A percentile compares a stretch with the other conserved stretches of the same genome.
These are phyloP conservation scores for Wallacemonas rigidus DNA, from an alignment of 208 protist genomes.

Conservation along the genomic window DNA sequence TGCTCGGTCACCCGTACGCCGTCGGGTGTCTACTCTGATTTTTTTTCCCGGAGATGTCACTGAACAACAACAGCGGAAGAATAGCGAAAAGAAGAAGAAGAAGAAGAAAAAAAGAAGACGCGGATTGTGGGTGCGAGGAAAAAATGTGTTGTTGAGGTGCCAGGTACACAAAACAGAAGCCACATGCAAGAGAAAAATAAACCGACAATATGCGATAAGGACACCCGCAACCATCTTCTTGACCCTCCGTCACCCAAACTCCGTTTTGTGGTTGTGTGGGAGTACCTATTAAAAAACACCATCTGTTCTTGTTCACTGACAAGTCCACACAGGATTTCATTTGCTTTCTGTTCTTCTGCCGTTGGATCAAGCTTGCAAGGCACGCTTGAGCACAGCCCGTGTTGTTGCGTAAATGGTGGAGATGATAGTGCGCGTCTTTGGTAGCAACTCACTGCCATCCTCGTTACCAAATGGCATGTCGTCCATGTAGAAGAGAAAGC, in stretches of 20 bases:
- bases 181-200: not conserved
- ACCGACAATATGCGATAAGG: not conserved
- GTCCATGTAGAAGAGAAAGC: conserved; percentile 83
- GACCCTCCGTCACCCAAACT: no score
- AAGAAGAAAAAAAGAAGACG: conserved; percentile 3
- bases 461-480: conserved; percentile 80
- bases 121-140: not conserved
- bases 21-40: no score
- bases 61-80: not conserved
- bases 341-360: not conserved
- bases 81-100: not conserved
- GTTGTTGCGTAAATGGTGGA: conserved; percentile 69
- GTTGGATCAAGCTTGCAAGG: conserved; percentile 14
- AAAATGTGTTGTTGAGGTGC: not conserved
- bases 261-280: no score
- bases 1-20: no score
- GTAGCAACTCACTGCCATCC: conserved; percentile 40
- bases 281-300: no score
- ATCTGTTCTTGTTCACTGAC: not conserved
- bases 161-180: not conserved
- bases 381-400: conserved; percentile 34
- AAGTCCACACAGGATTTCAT: not conserved
- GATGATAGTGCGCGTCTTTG: conserved; percentile 57
- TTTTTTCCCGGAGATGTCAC: no score
- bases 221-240: no score